phyloP scores from a whole-genome alignment of 495 filamentous ascomycete genomes.

The Xylaria bambusicola region DNA sequence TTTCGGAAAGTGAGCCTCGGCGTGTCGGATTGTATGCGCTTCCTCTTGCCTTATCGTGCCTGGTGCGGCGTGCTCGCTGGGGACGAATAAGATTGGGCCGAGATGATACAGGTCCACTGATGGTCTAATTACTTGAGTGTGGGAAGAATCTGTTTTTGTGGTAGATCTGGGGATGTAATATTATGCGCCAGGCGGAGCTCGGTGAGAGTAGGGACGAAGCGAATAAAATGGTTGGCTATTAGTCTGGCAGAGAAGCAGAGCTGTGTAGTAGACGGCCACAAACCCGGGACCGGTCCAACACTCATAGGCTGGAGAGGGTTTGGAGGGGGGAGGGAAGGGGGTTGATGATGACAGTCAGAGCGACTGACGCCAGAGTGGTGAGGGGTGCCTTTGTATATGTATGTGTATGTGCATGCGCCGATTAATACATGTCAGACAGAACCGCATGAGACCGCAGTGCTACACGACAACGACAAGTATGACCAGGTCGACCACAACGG shows the following conservation, averaged over 20 bases:
- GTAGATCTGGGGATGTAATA: background rate
- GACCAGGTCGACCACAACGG: too few species aligned
- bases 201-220: slow-evolving; percentile 17
- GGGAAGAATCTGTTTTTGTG: background rate
- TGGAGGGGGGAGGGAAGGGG: background rate
- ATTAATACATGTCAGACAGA: too few species aligned
- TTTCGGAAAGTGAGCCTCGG: slow-evolving; percentile 1
- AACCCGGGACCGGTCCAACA: background rate
- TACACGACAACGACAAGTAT: too few species aligned
- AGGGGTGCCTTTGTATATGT: background rate
- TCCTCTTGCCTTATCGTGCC: background rate
- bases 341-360: slow-evolving; percentile 1
- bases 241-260: background rate
- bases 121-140: too few species aligned
- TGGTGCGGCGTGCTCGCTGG: background rate
- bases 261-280: slow-evolving; percentile 1
- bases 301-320: background rate
- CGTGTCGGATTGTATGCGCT: background rate
- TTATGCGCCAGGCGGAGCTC: slow-evolving; percentile 13
- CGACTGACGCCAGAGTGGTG: slow-evolving; percentile 5
- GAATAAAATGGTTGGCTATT: slow-evolving; percentile 13
- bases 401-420: too few species aligned
- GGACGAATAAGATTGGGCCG: too few species aligned
- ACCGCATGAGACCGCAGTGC: too few species aligned
- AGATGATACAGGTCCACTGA: too few species aligned